These are phyloP conservation scores for Tolypocladium capitatum DNA, from an alignment of 2,329 filamentous ascomycete genomes.

Conservation along the genomic window DNA sequence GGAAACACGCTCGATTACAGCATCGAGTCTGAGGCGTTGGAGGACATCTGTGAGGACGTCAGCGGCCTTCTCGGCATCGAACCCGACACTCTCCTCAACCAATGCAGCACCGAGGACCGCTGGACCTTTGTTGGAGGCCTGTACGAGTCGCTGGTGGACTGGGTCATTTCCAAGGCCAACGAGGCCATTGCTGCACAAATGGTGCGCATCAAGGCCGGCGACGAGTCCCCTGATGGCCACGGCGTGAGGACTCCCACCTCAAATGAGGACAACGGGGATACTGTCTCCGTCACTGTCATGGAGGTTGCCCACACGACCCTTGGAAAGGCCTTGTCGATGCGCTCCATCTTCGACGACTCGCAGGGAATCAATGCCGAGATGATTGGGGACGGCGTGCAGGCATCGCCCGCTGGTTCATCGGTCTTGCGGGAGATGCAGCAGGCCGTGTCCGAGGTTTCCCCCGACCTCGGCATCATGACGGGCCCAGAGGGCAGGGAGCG, in stretches of 20 bases:
- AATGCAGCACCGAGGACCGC: slow-evolving; percentile 75
- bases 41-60: slow-evolving; percentile 82
- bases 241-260: slow-evolving; percentile 51
- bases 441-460: slow-evolving; percentile 62
- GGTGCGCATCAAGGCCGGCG: slow-evolving; percentile 48
- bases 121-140: slow-evolving; percentile 70
- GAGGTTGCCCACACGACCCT: slow-evolving; percentile 71
- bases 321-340: slow-evolving; percentile 78
- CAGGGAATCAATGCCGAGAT: slow-evolving; percentile 92
- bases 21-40: slow-evolving; percentile 71
- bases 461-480: slow-evolving; percentile 63
- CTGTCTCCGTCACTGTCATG: slow-evolving; percentile 77
- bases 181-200: slow-evolving; percentile 69
- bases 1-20: slow-evolving; percentile 80
- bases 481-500: slow-evolving; percentile 56
- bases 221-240: slow-evolving; percentile 53
- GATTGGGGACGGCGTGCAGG: slow-evolving; percentile 85
- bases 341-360: slow-evolving; percentile 85
- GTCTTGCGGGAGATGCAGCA: slow-evolving; percentile 78
- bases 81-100: slow-evolving; percentile 63
- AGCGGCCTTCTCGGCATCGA: slow-evolving; percentile 76
- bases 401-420: slow-evolving; percentile 61
- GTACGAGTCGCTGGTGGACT: slow-evolving; percentile 90
- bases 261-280: slow-evolving; percentile 62
- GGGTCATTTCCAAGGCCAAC: slow-evolving; percentile 84